A percentile compares a stretch with the other conserved stretches of the same genome.
Conservation (phyloP, 805 yeast genomes). For the Suhomyces prunicola region DNA sequence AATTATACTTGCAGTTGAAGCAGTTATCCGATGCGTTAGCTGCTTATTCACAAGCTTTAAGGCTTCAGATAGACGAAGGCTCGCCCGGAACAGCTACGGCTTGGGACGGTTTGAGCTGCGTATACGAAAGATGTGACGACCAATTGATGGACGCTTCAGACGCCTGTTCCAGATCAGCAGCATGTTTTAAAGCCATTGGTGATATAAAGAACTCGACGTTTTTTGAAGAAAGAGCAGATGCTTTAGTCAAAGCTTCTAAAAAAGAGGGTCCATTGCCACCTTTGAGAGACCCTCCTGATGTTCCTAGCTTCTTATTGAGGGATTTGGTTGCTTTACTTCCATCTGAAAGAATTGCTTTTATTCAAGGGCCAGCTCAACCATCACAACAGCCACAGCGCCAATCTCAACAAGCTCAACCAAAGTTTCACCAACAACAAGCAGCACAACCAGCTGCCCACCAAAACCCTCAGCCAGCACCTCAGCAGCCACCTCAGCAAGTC, state of each 20-base stretch:
- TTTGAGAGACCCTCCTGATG: slow-evolving; percentile 45
- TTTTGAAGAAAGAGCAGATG: slow-evolving; percentile 44
- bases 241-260: slow-evolving; percentile 40
- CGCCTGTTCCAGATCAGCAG: slow-evolving; percentile 52
- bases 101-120: slow-evolving; percentile 64
- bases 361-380: slow-evolving; percentile 22
- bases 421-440: slow-evolving; percentile 1
- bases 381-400: slow-evolving; percentile 4
- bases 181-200: slow-evolving; percentile 47
- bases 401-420: slow-evolving; percentile 1
- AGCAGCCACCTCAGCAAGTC: background rate
- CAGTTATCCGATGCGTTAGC: slow-evolving; percentile 65
- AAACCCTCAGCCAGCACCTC: slow-evolving; percentile 4
- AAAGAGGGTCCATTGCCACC: slow-evolving; percentile 46
- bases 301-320: slow-evolving; percentile 41
- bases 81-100: slow-evolving; percentile 52
- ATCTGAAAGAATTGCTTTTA: slow-evolving; percentile 37
- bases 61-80: slow-evolving; percentile 47
- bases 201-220: slow-evolving; percentile 39
- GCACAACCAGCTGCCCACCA: background rate
- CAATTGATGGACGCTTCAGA: slow-evolving; percentile 59
- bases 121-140: slow-evolving; percentile 61
- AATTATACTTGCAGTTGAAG: slow-evolving; percentile 53
- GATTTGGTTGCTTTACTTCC: slow-evolving; percentile 44
- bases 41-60: slow-evolving; percentile 64